A percentile compares a stretch with the other conserved stretches of the same genome.
phyloP scores from a whole-genome alignment of 2,329 filamentous ascomycete species.

The Cercospora sp. region DNA sequence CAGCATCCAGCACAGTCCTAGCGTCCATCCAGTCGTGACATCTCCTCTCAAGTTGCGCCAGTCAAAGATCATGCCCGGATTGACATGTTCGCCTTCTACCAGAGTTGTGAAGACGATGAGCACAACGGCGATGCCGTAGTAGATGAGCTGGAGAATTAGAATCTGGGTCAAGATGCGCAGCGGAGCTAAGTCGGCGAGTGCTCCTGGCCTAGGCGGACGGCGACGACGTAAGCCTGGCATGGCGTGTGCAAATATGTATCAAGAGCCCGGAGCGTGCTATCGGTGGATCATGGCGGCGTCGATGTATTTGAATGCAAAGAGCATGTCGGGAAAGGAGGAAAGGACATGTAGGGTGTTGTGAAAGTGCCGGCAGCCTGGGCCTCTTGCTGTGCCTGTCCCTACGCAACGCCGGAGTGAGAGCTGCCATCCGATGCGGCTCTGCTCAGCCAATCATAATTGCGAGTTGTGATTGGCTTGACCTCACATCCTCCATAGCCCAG shows the following conservation, averaged over 20 bases:
- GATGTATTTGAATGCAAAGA: background rate
- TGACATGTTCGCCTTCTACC: constrained; percentile 63
- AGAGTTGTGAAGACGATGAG: constrained; percentile 69
- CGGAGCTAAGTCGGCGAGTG: constrained; percentile 66
- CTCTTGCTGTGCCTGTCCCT: background rate
- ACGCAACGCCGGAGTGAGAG: background rate
- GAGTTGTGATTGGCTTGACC: background rate
- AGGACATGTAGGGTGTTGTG: constrained; percentile 2
- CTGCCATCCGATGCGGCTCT: background rate
- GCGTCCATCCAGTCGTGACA: constrained; percentile 69
- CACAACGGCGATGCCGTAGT: constrained; percentile 62
- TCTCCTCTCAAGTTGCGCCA: constrained; percentile 67
- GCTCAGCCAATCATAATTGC: background rate
- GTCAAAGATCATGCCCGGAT: constrained; percentile 60
- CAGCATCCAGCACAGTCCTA: constrained; percentile 67
- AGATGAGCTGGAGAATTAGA: constrained; percentile 62
- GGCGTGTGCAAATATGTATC: background rate
- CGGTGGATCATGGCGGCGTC: background rate
- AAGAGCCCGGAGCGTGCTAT: background rate
- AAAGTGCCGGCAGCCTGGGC: constrained; percentile 3
- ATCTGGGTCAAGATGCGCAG: constrained; percentile 69
- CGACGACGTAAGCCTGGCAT: constrained; percentile 49
- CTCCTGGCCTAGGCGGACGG: constrained; percentile 64
- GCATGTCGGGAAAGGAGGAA: constrained; percentile 3
- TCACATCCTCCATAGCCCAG: constrained; percentile 1